These are phyloP conservation scores for Eucalyptus erythrocorys DNA, from an alignment of 345 rosid genomes.

Conservation along the genomic window DNA sequence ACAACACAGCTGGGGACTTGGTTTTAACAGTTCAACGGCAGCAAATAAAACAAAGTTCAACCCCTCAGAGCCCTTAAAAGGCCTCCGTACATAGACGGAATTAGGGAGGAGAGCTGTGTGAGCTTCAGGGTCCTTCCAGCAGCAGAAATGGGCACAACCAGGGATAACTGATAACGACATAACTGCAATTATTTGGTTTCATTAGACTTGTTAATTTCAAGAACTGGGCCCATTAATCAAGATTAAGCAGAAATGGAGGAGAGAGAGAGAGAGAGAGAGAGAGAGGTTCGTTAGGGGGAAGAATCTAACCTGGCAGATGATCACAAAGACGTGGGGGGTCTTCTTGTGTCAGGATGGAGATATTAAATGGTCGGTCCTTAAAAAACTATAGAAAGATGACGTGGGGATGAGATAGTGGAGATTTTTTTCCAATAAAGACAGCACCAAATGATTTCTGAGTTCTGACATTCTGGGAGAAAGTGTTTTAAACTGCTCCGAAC, in stretches of 20 bases:
- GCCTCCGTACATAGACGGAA: neutral
- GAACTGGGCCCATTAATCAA: neutral
- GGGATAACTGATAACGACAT: neutral
- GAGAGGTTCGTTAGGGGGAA: neutral
- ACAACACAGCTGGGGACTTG: slow-evolving; percentile 1
- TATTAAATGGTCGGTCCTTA: neutral
- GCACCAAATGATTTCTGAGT: neutral
- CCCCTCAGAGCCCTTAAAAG: neutral
- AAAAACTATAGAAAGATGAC: neutral
- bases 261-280: neutral
- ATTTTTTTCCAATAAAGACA: neutral
- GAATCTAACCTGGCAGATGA: slow-evolving; percentile 7
- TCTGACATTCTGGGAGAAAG: neutral
- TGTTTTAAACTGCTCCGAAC: neutral
- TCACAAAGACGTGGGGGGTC: slow-evolving; percentile 6
- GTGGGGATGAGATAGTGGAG: neutral
- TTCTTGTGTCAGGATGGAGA: neutral
- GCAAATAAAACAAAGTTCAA: neutral
- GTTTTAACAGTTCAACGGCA: neutral
- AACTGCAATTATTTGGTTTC: neutral
- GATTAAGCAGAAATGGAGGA: neutral
- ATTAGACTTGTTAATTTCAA: neutral
- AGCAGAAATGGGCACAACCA: neutral
- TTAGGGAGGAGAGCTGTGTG: neutral
- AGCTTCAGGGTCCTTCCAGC: neutral